These are phyloP conservation scores for Henckelia pumila DNA, from an alignment of 257 asterid genomes.

Conservation along the genomic window DNA sequence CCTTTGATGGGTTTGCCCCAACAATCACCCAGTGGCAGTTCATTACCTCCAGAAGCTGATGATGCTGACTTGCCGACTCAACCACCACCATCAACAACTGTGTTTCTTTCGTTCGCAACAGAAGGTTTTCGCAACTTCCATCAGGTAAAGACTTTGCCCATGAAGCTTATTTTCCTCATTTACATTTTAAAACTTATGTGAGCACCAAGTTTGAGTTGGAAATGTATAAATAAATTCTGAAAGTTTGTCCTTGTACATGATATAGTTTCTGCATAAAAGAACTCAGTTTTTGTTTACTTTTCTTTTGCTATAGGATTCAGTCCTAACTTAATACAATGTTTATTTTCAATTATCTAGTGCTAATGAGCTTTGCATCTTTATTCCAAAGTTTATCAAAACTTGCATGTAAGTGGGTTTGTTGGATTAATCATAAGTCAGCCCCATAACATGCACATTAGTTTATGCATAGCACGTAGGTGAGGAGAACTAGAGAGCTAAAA, in stretches of 20 bases:
- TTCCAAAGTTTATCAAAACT: no score
- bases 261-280: not conserved
- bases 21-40: constrained; percentile 8
- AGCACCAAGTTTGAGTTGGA: not conserved
- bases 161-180: constrained; percentile 18
- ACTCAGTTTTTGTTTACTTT: not conserved
- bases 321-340: no score
- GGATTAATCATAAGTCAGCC: no score
- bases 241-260: not conserved
- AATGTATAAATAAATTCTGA: not conserved
- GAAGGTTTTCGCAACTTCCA: not conserved
- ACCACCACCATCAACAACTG: constrained; percentile 23
- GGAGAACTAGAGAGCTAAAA: no score
- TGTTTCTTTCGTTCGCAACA: constrained; percentile 19
- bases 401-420: no score
- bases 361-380: no score
- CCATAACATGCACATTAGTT: no score
- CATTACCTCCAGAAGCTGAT: constrained; percentile 28
- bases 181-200: constrained; percentile 2
- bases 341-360: no score
- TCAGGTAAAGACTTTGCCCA: constrained; percentile 7
- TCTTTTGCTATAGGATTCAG: no score
- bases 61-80: constrained; percentile 21
- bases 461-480: no score
- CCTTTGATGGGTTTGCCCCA: constrained; percentile 28